These are phyloP conservation scores for Hypoxylon sp. DNA, from an alignment of 2,329 filamentous ascomycete genomes.

Conservation along the genomic window DNA sequence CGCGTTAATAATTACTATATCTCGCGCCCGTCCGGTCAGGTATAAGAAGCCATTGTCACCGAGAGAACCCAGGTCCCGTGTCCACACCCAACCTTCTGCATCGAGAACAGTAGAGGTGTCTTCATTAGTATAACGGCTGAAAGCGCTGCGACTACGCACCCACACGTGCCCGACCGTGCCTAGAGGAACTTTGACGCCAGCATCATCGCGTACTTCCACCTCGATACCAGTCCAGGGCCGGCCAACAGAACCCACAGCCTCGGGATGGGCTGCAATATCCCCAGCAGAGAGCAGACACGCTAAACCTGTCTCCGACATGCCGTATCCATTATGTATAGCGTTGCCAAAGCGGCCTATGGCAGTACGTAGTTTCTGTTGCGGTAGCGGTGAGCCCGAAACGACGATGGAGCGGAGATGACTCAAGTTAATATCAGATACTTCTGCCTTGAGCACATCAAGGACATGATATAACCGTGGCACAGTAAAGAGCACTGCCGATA, in stretches of 20 bases:
- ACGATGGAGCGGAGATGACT: slow-evolving; percentile 24
- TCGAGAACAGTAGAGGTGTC: slow-evolving; percentile 16
- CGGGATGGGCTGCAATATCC: slow-evolving; percentile 9
- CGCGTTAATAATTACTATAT: slow-evolving; percentile 26
- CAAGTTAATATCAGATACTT: slow-evolving; percentile 16
- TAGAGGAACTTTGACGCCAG: not conserved
- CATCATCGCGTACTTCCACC: slow-evolving; percentile 21
- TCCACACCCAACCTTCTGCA: slow-evolving; percentile 19
- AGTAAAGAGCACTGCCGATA: slow-evolving; percentile 29
- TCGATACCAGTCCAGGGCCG: slow-evolving; percentile 22
- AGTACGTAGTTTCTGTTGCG: slow-evolving; percentile 13
- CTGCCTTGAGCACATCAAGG: slow-evolving; percentile 18
- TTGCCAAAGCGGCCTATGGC: slow-evolving; percentile 19
- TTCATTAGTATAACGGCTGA: slow-evolving; percentile 23
- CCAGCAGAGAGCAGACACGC: slow-evolving; percentile 12
- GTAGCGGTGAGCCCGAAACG: slow-evolving; percentile 24
- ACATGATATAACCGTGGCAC: slow-evolving; percentile 24
- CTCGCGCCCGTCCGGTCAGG: slow-evolving; percentile 17
- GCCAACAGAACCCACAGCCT: slow-evolving; percentile 9
- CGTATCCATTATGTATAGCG: slow-evolving; percentile 21
- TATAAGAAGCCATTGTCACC: slow-evolving; percentile 14
- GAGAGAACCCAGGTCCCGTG: slow-evolving; percentile 22
- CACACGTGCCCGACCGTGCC: slow-evolving; percentile 21
- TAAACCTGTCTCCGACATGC: slow-evolving; percentile 22
- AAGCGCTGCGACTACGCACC: slow-evolving; percentile 14